Evolutionary conservation across 2,329 filamentous ascomycete genomes (phyloP).

Genomic region (Penicillium sp.): DNA sequence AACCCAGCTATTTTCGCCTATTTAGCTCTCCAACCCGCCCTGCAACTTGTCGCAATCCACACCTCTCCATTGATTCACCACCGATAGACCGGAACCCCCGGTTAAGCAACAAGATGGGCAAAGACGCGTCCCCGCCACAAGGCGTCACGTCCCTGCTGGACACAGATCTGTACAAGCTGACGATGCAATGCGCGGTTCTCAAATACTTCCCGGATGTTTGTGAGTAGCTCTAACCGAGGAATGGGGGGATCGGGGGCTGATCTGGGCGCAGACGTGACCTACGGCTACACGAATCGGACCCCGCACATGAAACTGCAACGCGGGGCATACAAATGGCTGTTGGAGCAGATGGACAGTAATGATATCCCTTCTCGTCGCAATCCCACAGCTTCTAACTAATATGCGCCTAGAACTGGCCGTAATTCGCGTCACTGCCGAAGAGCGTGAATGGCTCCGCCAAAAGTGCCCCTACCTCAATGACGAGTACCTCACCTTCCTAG

Average conservation of each 20-base stretch:
- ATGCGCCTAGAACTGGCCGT: constrained; percentile 67
- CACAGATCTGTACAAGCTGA: constrained; percentile 90
- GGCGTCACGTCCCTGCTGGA: constrained; percentile 80
- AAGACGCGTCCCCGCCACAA: constrained; percentile 50
- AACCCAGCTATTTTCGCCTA: background rate
- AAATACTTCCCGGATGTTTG: constrained; percentile 78
- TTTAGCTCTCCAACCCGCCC: background rate
- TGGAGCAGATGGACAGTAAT: constrained; percentile 75
- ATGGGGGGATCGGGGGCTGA: background rate
- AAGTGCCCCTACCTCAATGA: constrained; percentile 77
- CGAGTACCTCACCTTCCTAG: constrained; percentile 77
- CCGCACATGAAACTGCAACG: constrained; percentile 87
- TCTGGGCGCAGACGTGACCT: constrained; percentile 65
- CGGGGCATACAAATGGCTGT: constrained; percentile 79
- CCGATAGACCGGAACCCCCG: constrained; percentile 3
- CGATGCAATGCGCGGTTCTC: constrained; percentile 95
- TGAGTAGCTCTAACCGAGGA: constrained; percentile 32
- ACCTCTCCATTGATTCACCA: background rate
- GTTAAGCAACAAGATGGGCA: constrained; percentile 26
- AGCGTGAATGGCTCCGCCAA: constrained; percentile 72
- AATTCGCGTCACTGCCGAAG: constrained; percentile 73
- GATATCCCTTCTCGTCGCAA: constrained; percentile 6
- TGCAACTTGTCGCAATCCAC: background rate
- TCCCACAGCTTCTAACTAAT: background rate
- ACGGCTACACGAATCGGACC: constrained; percentile 93